Conservation (phyloP, 2,329 filamentous ascomycete species). For the Alternaria panax region DNA sequence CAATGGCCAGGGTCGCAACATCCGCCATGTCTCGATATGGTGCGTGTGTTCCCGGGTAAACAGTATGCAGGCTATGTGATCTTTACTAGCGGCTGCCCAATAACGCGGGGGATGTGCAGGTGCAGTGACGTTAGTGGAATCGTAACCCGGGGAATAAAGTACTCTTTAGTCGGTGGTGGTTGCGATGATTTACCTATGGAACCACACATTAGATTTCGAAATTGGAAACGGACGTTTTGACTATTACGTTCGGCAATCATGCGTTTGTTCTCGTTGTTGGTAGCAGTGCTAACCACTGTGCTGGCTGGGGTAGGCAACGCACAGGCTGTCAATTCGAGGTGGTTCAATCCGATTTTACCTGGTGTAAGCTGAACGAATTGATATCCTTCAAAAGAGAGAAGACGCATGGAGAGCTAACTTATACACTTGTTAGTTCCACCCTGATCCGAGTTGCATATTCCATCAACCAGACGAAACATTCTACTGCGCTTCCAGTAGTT, state of each 20-base stretch:
- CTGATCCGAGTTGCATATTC: constrained; percentile 58
- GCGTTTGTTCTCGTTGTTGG: neutral
- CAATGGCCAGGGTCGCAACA: constrained; percentile 8
- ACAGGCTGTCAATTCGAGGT: constrained; percentile 16
- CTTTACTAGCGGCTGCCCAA: neutral
- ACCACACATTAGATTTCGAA: neutral
- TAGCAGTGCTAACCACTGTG: neutral
- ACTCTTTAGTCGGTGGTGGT: neutral
- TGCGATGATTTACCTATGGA: neutral
- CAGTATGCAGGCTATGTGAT: neutral
- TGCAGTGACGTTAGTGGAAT: neutral
- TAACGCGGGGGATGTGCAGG: neutral
- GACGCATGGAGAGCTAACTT: neutral
- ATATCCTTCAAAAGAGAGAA: neutral
- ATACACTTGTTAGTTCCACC: constrained; percentile 50
- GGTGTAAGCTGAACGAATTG: constrained; percentile 34
- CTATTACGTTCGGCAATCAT: too few species aligned
- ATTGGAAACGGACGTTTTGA: neutral
- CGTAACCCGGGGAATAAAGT: neutral
- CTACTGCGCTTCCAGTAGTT: constrained; percentile 62
- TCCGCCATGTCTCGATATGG: neutral
- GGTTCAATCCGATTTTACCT: constrained; percentile 57
- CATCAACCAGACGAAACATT: constrained; percentile 56
- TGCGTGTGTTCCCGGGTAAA: neutral
- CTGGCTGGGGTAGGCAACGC: neutral